Percentiles rank a stretch among this genome's conserved stretches.
Conservation (phyloP, 129 eudicot species). For the Tagetes erecta region DNA sequence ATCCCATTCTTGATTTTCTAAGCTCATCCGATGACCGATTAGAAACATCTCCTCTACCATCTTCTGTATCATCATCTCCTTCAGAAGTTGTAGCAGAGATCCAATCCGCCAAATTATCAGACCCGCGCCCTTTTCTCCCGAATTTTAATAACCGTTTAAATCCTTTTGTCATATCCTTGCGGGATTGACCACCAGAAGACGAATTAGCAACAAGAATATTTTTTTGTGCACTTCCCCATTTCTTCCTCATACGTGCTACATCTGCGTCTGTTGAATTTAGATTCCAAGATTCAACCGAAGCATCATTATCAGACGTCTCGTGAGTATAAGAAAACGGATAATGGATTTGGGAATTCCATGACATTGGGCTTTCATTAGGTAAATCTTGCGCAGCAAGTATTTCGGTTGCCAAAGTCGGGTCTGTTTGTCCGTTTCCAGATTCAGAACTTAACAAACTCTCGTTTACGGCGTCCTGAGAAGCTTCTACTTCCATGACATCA, state of each 20-base stretch:
- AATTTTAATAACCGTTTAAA: slow-evolving; percentile 86
- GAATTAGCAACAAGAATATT: slow-evolving; percentile 54
- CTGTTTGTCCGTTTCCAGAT: slow-evolving; percentile 52
- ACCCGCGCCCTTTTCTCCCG: slow-evolving; percentile 85
- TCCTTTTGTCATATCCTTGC: slow-evolving; percentile 86
- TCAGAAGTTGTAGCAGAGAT: slow-evolving; percentile 97
- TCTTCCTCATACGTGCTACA: slow-evolving; percentile 91
- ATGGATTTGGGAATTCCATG: slow-evolving; percentile 69
- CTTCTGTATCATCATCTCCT: slow-evolving; percentile 97
- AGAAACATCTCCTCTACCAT: slow-evolving; percentile 76
- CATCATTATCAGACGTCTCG: slow-evolving; percentile 73
- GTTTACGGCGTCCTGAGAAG: slow-evolving; percentile 30
- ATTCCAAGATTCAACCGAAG: slow-evolving; percentile 81
- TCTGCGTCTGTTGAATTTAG: slow-evolving; percentile 66
- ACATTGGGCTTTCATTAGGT: slow-evolving; percentile 85
- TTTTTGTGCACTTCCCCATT: slow-evolving; percentile 94
- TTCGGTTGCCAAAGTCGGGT: slow-evolving; percentile 39
- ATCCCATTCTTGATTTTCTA: slow-evolving; percentile 96
- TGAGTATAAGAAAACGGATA: slow-evolving; percentile 64
- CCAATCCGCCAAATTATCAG: slow-evolving; percentile 89
- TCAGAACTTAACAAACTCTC: slow-evolving; percentile 56
- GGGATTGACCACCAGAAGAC: slow-evolving; percentile 58
- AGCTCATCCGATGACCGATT: slow-evolving; percentile 87
- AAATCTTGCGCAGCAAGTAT: slow-evolving; percentile 62
- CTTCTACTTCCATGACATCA: slow-evolving; percentile 38